These are phyloP conservation scores for Rhexocercosporidium sp. DNA, from an alignment of 2,329 filamentous ascomycete species.

Conservation along the genomic window DNA sequence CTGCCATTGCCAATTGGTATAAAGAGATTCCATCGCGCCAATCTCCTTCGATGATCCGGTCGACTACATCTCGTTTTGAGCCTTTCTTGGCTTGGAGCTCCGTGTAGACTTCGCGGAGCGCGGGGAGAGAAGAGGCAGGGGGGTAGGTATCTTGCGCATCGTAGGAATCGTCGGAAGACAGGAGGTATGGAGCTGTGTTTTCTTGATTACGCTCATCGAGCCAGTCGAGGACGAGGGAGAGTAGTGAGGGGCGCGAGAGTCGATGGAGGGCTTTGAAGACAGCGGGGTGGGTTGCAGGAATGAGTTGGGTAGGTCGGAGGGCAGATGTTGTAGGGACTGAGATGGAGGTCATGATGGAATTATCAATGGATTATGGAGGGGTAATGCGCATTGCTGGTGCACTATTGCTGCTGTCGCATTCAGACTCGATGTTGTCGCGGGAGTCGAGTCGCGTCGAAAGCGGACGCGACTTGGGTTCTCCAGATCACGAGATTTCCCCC, in stretches of 20 bases:
- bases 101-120: slow-evolving; percentile 68
- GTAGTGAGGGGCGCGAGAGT: slow-evolving; percentile 72
- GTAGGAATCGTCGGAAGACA: slow-evolving; percentile 57
- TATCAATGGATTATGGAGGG: neutral
- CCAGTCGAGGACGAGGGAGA: slow-evolving; percentile 79
- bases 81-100: slow-evolving; percentile 64
- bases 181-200: slow-evolving; percentile 64
- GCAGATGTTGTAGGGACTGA: slow-evolving; percentile 74
- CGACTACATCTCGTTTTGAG: slow-evolving; percentile 66
- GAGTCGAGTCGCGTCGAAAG: neutral
- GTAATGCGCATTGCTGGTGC: neutral
- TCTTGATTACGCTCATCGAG: slow-evolving; percentile 69
- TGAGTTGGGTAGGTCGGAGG: slow-evolving; percentile 72
- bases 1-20: slow-evolving; percentile 72
- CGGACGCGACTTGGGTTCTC: neutral
- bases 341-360: slow-evolving; percentile 43
- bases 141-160: slow-evolving; percentile 72
- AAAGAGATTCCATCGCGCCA: slow-evolving; percentile 69
- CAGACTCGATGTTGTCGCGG: neutral
- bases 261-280: slow-evolving; percentile 71
- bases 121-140: slow-evolving; percentile 66
- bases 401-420: slow-evolving; percentile 1
- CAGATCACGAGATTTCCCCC: slow-evolving; percentile 3
- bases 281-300: slow-evolving; percentile 67
- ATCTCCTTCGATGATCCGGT: slow-evolving; percentile 69